Percentiles rank a stretch among this genome's conserved stretches.
These are phyloP conservation scores for Mucor sp. DNA, from an alignment of 371 early-diverging fungal genomes.

Conservation along the genomic window DNA sequence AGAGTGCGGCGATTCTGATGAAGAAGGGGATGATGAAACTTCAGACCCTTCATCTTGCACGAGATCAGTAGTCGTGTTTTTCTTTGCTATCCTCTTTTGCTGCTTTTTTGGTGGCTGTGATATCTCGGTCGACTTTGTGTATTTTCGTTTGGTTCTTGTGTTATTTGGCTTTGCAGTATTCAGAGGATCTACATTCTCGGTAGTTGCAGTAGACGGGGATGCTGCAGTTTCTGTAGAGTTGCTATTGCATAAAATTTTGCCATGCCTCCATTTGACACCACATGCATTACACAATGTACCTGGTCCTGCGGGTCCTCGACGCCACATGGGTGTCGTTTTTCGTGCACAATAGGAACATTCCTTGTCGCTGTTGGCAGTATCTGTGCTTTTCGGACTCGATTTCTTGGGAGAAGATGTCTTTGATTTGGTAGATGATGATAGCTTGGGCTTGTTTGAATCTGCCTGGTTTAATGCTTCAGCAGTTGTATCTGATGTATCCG, in stretches of 20 bases:
- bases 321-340: slow-evolving; percentile 90
- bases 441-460: background rate
- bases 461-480: background rate
- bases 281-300: slow-evolving; percentile 89
- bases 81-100: slow-evolving; percentile 11
- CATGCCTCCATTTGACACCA: slow-evolving; percentile 88
- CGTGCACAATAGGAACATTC: slow-evolving; percentile 79
- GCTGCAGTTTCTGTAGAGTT: background rate
- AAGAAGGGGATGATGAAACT: background rate
- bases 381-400: background rate
- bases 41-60: slow-evolving; percentile 16
- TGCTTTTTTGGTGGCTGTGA: background rate
- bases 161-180: slow-evolving; percentile 5
- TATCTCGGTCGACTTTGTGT: slow-evolving; percentile 14
- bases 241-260: slow-evolving; percentile 54
- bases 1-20: background rate
- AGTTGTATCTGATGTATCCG: background rate
- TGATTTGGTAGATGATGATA: background rate
- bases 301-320: slow-evolving; percentile 81
- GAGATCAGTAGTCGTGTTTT: background rate
- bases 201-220: background rate
- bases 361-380: slow-evolving; percentile 28
- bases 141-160: slow-evolving; percentile 12
- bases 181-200: slow-evolving; percentile 16
- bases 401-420: background rate